Conservation (phyloP, 441 rosid species). For the Gossypium laxum region DNA sequence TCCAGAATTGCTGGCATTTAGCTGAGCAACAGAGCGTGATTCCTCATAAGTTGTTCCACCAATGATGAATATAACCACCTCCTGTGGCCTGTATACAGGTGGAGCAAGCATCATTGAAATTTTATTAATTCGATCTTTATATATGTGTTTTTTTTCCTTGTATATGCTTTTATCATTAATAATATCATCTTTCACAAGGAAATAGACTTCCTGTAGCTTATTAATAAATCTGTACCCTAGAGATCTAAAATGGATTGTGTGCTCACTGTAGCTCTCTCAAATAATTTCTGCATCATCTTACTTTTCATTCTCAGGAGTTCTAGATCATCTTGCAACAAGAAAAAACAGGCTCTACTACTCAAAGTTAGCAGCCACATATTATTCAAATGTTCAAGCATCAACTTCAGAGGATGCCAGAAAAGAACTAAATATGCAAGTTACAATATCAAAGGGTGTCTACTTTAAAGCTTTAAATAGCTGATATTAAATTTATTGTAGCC, state of each 20-base stretch:
- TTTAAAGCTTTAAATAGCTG: not conserved
- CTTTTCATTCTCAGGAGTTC: not conserved
- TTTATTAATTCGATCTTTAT: not conserved
- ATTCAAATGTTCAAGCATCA: conserved; percentile 5
- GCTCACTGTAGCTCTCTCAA: not conserved
- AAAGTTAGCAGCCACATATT: not conserved
- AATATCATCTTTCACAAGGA: not conserved
- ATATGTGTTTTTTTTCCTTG: not conserved
- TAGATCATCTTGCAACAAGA: not conserved
- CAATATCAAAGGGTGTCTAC: not conserved
- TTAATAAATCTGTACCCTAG: not conserved
- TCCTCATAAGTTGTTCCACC: conserved; percentile 97
- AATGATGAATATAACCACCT: conserved; percentile 74
- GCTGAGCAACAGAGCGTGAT: conserved; percentile 68
- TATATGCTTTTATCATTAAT: not conserved
- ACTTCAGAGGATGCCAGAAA: not conserved
- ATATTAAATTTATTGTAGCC: not conserved
- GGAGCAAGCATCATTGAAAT: not conserved
- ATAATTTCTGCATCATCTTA: not conserved
- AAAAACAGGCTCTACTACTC: not conserved
- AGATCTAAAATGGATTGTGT: not conserved
- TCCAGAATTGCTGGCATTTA: conserved; percentile 66
- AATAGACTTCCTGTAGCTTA: not conserved
- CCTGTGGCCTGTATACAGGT: conserved; percentile 60
- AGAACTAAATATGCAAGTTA: not conserved